Base-by-base conservation (phyloP, 345 rosid species). In the Eutrema yunnanense region DNA sequence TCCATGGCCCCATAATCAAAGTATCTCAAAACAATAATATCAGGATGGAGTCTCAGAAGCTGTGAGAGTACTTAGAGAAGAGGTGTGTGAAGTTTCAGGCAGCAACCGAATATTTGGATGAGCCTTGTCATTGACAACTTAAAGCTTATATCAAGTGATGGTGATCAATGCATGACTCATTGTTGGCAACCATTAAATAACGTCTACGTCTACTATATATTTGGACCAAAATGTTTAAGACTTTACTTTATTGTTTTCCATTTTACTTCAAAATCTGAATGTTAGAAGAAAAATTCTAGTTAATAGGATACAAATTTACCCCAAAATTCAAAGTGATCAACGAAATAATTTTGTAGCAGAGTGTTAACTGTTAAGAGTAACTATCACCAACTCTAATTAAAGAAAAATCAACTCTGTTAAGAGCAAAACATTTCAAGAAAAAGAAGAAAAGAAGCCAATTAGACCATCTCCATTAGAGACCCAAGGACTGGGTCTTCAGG, bases 21-120 rank as follows among this genome's bases (percentile, higher is more conserved):
- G 9, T 38, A 66, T 4, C 19, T 2, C 19, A 33, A 26, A 52
- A 12, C 0, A 29, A 67, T 59, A 37, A 13, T 71, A 72, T 76
- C 81, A 92, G 98, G 92, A 90, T 79, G 96, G 98, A 75, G 90
- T 87, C 56, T 60, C 78, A 27, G 90, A 88, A 81, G 98, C 96
- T 53, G 92, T 87, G 71, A 87, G 74, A 71, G 80, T 85, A 65
- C 84, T 92, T 32, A 80, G 82, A 80, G 81, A 88, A 77, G 90
- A 86, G 74, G 71, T 88, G 56, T 71, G 73, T 65, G 59, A 26
- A 47, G 75, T 55, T 49, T 55, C 46, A 32, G 43, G 61, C 40
- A 63, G 71, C 79, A 76, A 48, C 44, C 2, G 1, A 46, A 37
- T 12, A 19, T 19, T 53, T 22, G 29, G 54, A 63, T 62, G 30